Evolutionary conservation across 306 rosid species (phyloP).

Genomic region (Dicorynia guianensis): DNA sequence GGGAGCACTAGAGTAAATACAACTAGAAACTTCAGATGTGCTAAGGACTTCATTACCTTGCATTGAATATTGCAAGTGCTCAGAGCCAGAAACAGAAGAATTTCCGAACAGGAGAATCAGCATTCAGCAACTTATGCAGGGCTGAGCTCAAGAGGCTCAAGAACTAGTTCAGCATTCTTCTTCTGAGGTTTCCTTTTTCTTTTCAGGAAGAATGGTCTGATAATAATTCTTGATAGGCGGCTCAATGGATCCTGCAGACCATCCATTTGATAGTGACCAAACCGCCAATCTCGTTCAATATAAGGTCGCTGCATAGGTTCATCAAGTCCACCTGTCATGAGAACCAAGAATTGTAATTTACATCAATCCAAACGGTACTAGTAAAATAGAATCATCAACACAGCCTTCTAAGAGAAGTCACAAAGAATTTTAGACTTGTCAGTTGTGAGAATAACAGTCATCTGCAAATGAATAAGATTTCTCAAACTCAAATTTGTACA

Average conservation of each 20-base stretch:
- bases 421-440: background rate
- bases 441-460: slow-evolving; percentile 3
- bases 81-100: slow-evolving; percentile 1
- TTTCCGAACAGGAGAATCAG: slow-evolving; percentile 2
- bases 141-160: slow-evolving; percentile 63
- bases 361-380: background rate
- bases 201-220: slow-evolving; percentile 51
- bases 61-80: slow-evolving; percentile 4
- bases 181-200: slow-evolving; percentile 53
- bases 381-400: background rate
- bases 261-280: slow-evolving; percentile 95
- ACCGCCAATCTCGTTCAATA: slow-evolving; percentile 87
- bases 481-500: background rate
- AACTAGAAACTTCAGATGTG: background rate
- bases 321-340: slow-evolving; percentile 81
- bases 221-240: slow-evolving; percentile 63
- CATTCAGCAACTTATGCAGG: slow-evolving; percentile 23
- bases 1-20: slow-evolving; percentile 8
- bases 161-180: slow-evolving; percentile 55
- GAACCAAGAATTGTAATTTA: slow-evolving; percentile 23
- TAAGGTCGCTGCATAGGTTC: slow-evolving; percentile 80
- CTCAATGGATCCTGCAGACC: slow-evolving; percentile 84
- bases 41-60: background rate
- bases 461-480: slow-evolving; percentile 9
- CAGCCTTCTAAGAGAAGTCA: slow-evolving; percentile 1